Base-by-base conservation (phyloP, 176 grass and related monocot species). In the Oryza brachyantha region DNA sequence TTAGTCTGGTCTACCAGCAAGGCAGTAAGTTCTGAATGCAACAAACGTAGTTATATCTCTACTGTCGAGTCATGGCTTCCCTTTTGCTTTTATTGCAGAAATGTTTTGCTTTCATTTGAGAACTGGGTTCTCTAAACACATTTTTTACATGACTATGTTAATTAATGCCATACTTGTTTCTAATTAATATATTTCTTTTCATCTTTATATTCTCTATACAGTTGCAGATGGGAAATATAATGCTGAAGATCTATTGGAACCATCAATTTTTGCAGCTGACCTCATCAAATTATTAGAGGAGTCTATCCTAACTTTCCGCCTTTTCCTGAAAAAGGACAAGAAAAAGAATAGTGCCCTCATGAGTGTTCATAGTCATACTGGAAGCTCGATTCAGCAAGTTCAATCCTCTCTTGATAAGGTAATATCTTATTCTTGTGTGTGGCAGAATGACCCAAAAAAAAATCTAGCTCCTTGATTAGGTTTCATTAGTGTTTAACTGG, bases 301-400 rank as follows among this genome's bases (percentile, higher is more conserved):
- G 25, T 99, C 75, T 13, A 95, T 99, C 80, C 68, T 99, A 66
- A 93, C 96, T 70, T 95, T 99, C 61, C 87, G 78, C 39, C 75
- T 93, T 64, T 99, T 99, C 75, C 70, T 99, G 66, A 99, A 93
- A 74, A 91, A 84, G 59, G 96, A 99, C 76, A 99, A 99, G 86
- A 95, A 77, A 85, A 99, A 91, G 83, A 87, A 40, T 22, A 77
- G 86, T 86, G 64, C 57, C 25, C 59, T 87, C 67, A 87, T 84
- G 84, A 66, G 74, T 50, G 54, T 35, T 75, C 80, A 93, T 89
- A 88, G 88, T 58, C 84, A 88, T 54, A 77, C 64, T 25, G 90
- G 88, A 52, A 88, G 90, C 72, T 99, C 96, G 2, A 85, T 95
- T 79, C 92, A 93, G 10, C 92, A 95, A 78, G 96, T 99, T 83